phyloP scores from a whole-genome alignment of 106 monocot species.

The Iris macrosiphon region DNA sequence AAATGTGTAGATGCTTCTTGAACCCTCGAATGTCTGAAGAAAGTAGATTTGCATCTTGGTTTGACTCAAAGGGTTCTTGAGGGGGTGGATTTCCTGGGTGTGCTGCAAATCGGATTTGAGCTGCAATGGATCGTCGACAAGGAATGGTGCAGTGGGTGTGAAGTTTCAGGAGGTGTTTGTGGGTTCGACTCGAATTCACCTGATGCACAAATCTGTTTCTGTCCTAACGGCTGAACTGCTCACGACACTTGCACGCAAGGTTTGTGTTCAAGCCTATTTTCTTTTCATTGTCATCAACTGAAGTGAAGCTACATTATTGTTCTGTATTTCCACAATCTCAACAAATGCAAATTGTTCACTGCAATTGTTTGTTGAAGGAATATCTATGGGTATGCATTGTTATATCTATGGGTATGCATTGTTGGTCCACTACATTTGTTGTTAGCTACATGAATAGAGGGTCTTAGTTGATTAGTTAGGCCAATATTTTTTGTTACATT shows the following conservation, averaged over 20 bases:
- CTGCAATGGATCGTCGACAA: neutral
- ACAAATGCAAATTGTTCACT: too few relatives aligned
- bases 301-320: neutral
- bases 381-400: too few relatives aligned
- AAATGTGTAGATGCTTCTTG: too few relatives aligned
- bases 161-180: slow-evolving; percentile 3
- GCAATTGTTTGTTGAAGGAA: too few relatives aligned
- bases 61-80: too few relatives aligned
- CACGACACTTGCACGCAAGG: slow-evolving; percentile 5
- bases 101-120: slow-evolving; percentile 6
- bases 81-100: slow-evolving; percentile 4
- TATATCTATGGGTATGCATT: too few relatives aligned
- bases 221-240: neutral
- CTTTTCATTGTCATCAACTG: neutral
- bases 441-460: too few relatives aligned
- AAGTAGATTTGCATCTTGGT: too few relatives aligned
- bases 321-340: neutral
- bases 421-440: too few relatives aligned
- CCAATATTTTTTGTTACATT: too few relatives aligned
- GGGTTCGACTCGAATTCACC: neutral
- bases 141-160: slow-evolving; percentile 3
- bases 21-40: too few relatives aligned
- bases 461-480: too few relatives aligned
- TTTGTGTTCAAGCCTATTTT: neutral
- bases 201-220: neutral